Base-by-base conservation (phyloP, 208 protist genomes). In the Leptomonas seymouri region DNA sequence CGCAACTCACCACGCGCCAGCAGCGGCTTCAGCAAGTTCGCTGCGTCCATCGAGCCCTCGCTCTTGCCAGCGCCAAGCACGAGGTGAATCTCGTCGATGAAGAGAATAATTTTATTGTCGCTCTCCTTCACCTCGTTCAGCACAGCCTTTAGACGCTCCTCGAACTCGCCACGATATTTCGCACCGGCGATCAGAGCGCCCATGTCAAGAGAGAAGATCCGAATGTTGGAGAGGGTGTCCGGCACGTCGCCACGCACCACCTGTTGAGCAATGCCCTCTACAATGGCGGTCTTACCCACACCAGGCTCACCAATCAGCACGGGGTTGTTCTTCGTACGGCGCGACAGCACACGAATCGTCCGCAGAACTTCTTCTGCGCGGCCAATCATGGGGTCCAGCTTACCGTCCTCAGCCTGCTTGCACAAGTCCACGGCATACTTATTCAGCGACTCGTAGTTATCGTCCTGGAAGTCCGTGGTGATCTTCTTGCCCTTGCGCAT, bases 241-340 rank as follows among this genome's bases (percentile, higher is more conserved):
- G 95, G 94, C 21, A 98, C 91, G 61, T 98, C 95, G 45, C 95
- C 93, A 63, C 89, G 90, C 44, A 97, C 86, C 54, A 98, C 97
- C 71, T 94, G 90, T 78, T 97, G 89, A 2, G 95, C 95, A 20
- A 98, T 82, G 49, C 95, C 95, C 73, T 98, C 93, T 5, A 98
- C 94, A 58, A 98, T 96, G 23, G 94, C 93, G 5, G 95, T 97
- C 83, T 98, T 98, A 21, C 93, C 95, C 36, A 98, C 95, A 53
- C 96, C 96, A 23, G 97, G 94, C 75, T 98, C 94, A 63, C 99
- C 99, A 58, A 99, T 99, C 18, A 99, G 91, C 6, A 99, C 97
- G 25, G 99, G 99, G 81, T 99, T 99, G 95, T 99, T 99, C 88
- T 99, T 99, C 21, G 98, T 99, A 62, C 99, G 93, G 27, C 98